A percentile compares a stretch with the other conserved stretches of the same genome.
phyloP scores from a whole-genome alignment of 192 early-diverging fungal genomes.

The Polychytrium aggregatum region DNA sequence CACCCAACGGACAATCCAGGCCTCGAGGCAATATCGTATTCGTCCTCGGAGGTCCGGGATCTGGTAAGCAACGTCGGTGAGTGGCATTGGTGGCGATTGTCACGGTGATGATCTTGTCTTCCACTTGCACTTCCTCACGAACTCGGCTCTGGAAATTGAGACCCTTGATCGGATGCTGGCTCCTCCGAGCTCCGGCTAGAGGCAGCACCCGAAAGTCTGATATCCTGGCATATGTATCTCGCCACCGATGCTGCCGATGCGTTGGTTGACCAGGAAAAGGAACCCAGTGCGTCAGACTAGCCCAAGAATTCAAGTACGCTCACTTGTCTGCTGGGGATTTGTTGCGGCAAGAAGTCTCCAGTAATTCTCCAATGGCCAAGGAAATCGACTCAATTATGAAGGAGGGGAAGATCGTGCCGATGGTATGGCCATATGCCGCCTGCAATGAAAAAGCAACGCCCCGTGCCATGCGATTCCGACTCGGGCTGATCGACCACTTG shows the following conservation, averaged over 20 bases:
- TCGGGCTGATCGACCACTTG: too few relatives aligned
- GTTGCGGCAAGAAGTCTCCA: conserved; percentile 75
- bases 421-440: conserved; percentile 23
- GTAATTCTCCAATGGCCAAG: conserved; percentile 45
- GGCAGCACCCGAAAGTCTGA: too few relatives aligned
- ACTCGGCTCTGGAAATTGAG: too few relatives aligned
- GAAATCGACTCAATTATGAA: conserved; percentile 79
- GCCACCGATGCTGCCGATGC: neutral
- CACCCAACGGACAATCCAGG: too few relatives aligned
- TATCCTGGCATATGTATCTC: too few relatives aligned
- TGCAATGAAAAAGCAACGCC: neutral
- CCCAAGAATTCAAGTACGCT: conserved; percentile 77
- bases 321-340: conserved; percentile 95
- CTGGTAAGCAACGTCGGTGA: too few relatives aligned
- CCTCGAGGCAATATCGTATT: conserved; percentile 36
- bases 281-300: conserved; percentile 81
- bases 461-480: too few relatives aligned
- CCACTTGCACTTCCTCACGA: too few relatives aligned
- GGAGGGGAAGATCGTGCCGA: conserved; percentile 91
- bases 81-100: too few relatives aligned
- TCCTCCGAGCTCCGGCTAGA: too few relatives aligned
- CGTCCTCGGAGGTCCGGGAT: conserved; percentile 20
- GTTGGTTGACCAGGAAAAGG: conserved; percentile 33
- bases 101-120: too few relatives aligned
- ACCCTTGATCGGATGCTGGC: too few relatives aligned